phyloP scores from a whole-genome alignment of 768 basidiomycete genomes.

The Bullera alba region DNA sequence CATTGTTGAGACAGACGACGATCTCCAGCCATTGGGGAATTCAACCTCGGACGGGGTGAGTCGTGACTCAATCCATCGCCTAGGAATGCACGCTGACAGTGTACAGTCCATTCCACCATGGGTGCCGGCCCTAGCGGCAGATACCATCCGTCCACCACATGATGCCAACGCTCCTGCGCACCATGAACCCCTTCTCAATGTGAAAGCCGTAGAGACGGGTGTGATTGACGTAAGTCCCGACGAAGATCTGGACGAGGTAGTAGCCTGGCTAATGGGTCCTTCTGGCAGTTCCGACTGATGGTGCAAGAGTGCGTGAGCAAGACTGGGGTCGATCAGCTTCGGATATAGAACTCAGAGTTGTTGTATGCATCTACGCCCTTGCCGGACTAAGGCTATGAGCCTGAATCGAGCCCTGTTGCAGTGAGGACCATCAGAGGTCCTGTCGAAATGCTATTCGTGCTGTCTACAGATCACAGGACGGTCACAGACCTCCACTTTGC shows the following conservation, averaged over 20 bases:
- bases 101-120: slow-evolving; percentile 30
- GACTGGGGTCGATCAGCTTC: slow-evolving; percentile 21
- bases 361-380: background rate
- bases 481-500: too few relatives aligned
- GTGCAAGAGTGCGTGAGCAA: slow-evolving; percentile 41
- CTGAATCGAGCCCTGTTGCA: too few relatives aligned
- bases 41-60: slow-evolving; percentile 24
- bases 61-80: background rate
- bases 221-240: slow-evolving; percentile 42
- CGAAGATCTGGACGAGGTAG: background rate
- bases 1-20: slow-evolving; percentile 70
- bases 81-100: background rate
- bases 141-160: slow-evolving; percentile 26
- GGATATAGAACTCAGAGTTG: background rate
- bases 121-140: slow-evolving; percentile 33
- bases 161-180: slow-evolving; percentile 12
- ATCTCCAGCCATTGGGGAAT: slow-evolving; percentile 38
- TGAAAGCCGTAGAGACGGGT: slow-evolving; percentile 43
- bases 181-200: slow-evolving; percentile 36
- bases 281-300: slow-evolving; percentile 36
- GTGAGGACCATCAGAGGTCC: too few relatives aligned
- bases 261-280: background rate
- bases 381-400: too few relatives aligned
- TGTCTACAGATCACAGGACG: too few relatives aligned
- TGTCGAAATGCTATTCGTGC: too few relatives aligned